Evolutionary conservation across 345 rosid genomes (phyloP), one percentile per base, ranked within the genome.

Genomic region (Arabidopsis arenosa): DNA sequence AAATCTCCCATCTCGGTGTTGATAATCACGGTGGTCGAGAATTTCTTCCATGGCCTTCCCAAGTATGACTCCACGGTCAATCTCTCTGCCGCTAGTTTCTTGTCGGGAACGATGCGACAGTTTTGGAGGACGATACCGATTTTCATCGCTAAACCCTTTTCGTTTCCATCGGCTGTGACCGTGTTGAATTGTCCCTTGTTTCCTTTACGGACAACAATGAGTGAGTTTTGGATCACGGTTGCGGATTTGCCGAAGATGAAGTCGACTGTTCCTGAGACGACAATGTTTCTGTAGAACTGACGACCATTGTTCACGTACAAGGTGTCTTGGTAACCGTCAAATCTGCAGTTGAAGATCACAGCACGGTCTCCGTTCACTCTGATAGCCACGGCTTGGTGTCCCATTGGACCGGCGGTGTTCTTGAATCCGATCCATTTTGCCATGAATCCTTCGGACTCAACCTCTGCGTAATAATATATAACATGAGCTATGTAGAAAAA

Each of bases 1-100:
- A 87, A 44, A 52, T 89, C 97, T 0, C 87, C 97, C 2, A 93
- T 43, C 48, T 79, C 79, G 0, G 80, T 18, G 79, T 93, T 92
- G 80, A 89, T 86, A 2, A 90, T 21, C 12, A 86, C 87, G 17
- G 97, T 84, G 28, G 83, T 80, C 0, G 97, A 75, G 47, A n/a
- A 81, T 23, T 72, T 13, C 81, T 87, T 90, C 98, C 97, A 90
- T 0, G 98, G 97, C 58, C 98, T 73, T 7, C 98, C 97, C 54
- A 93, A 68, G 82, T 83, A 93, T 2, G 92, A 82, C 73, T 32
- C 76, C 28, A 81, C 68, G 12, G 49, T 63, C 30, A 85, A 51
- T 47, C 83, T 86, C 12, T 63, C 75, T 0, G 87, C 70, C 0
- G 55, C 71, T 17, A 89, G 88, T n/a, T 74, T 75, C 65, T 39